Base-by-base conservation (phyloP, 225 moss, liverwort and hornwort genomes). In the Polytrichum commune region DNA sequence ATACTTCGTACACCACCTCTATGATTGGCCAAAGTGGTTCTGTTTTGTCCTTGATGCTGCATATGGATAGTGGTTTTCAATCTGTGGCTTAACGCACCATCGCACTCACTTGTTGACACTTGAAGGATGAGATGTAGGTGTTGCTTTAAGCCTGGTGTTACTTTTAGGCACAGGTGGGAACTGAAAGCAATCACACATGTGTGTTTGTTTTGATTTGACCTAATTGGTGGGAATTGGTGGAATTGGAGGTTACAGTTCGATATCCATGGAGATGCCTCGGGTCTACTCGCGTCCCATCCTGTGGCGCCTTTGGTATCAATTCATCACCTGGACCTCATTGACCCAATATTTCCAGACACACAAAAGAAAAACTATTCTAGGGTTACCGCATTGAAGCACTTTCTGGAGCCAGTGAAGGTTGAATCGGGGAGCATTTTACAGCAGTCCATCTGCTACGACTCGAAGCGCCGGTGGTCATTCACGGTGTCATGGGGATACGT, bases 401-500 rank as follows among this genome's bases (percentile, higher is more conserved):
- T 86, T 67, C 72, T 86, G 38, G 63, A 78, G 67, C 78, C 80
- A 1, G 80, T 75, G 8, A 64, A 77, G 54, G 68, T 86, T 30
- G 86, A 86, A 29, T 25, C 80, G 16, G 83, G 80, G 9, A 86
- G 86, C 30, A 54, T 86, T 22, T 58, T 80, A 0, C 86, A 86
- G 19, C 86, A 86, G 55, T 86, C 86, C 54, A 83, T 86, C 68
- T 86, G 86, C 76, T 86, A 83, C 55, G 75, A 75, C 7, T 60
- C 53, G 30, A 65, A 27, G 30, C 80, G 77, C 0, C 67, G 70
- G 46, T 86, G 86, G 86, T 86, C 86, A 7, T 70, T 83, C 23
- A 73, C 83, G 0, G 74, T 86, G 18, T 83, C 86, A 0, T 86
- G 86, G 86, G 86, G 80, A 53, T 86, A 86, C 20, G 78, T 78